These are phyloP conservation scores for Eucalyptus sp. DNA, from an alignment of 345 rosid genomes.

Conservation along the genomic window DNA sequence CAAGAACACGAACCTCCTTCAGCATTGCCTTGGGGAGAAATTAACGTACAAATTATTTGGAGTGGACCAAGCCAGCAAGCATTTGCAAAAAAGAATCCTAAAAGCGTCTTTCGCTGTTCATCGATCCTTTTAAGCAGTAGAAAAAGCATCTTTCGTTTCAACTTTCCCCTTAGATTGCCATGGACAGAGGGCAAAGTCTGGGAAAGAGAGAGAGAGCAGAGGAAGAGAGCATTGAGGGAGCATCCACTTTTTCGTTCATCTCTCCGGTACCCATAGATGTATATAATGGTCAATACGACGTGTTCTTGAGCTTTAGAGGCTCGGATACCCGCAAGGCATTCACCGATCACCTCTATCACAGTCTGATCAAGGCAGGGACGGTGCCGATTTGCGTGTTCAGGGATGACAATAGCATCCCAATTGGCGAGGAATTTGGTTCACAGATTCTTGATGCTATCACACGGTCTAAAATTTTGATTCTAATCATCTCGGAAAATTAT, in stretches of 20 bases:
- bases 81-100: too few relatives aligned
- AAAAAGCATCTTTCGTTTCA: background rate
- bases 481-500: background rate
- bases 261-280: accelerated
- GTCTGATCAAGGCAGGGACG: background rate
- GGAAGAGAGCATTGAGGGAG: background rate
- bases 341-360: background rate
- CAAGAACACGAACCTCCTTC: too few relatives aligned
- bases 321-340: background rate
- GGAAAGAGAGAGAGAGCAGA: background rate
- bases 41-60: too few relatives aligned
- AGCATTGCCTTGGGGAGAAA: too few relatives aligned
- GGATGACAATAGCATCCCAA: background rate
- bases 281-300: background rate
- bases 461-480: background rate
- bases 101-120: too few relatives aligned
- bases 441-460: background rate
- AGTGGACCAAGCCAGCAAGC: too few relatives aligned
- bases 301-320: background rate
- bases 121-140: background rate
- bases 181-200: background rate
- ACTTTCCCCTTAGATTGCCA: background rate
- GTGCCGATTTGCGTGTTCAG: background rate
- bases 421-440: background rate
- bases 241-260: background rate